Evolutionary conservation across 164 flowering plant species (phyloP).

Genomic region (Nymphaea colorata): DNA sequence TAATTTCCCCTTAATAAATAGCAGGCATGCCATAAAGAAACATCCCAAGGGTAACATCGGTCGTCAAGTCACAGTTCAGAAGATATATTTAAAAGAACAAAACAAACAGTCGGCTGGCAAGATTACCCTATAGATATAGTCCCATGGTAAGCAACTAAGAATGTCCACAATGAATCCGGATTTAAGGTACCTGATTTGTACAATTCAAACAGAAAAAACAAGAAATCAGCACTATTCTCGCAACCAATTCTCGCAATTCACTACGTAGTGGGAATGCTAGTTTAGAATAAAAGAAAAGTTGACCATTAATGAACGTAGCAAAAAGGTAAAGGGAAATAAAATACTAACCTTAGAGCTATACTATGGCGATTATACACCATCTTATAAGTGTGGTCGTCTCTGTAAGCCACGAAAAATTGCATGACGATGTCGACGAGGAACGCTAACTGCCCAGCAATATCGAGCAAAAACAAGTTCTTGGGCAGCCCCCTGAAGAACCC

Average conservation of each 20-base stretch:
- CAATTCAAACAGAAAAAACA: not conserved
- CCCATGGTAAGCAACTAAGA: conserved; percentile 86
- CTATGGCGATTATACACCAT: conserved; percentile 49
- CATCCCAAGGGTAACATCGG: too few species aligned
- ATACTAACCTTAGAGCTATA: conserved; percentile 58
- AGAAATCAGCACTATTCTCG: not conserved
- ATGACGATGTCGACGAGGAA: conserved; percentile 65
- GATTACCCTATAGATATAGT: conserved; percentile 68
- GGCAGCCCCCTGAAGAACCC: conserved; percentile 94
- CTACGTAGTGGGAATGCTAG: not conserved
- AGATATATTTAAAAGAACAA: not conserved
- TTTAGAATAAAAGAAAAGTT: not conserved
- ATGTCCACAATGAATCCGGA: conserved; percentile 60
- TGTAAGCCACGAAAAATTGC: conserved; percentile 60
- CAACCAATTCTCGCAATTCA: too few species aligned
- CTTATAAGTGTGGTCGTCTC: conserved; percentile 62
- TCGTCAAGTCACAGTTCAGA: too few species aligned
- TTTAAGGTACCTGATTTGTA: conserved; percentile 53
- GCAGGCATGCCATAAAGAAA: too few species aligned
- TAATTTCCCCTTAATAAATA: too few species aligned
- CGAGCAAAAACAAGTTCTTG: conserved; percentile 46
- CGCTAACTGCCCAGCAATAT: conserved; percentile 68
- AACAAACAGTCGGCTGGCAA: not conserved
- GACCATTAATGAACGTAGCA: not conserved
- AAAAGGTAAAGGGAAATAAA: not conserved